Percentiles rank a stretch among this genome's conserved stretches.
phyloP scores from a whole-genome alignment of 108 stramenopile genomes.

The Cyclotella baltica region DNA sequence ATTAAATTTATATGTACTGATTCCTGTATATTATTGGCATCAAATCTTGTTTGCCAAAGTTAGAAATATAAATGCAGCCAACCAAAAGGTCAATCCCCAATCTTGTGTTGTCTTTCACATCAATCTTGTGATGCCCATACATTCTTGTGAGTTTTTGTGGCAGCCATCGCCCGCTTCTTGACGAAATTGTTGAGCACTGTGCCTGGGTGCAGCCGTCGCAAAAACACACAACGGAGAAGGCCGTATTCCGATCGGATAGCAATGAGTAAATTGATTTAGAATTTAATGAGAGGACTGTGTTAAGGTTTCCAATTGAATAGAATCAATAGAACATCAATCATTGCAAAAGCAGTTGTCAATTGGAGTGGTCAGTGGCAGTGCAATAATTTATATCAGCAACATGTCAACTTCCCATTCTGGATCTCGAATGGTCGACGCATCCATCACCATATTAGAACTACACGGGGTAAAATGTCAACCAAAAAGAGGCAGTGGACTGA shows the following conservation, averaged over 20 bases:
- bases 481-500: not conserved
- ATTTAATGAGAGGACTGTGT: no score
- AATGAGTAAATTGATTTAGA: no score
- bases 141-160: not conserved
- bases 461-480: constrained; percentile 13
- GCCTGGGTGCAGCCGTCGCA: not conserved
- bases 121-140: not conserved
- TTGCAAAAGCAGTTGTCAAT: no score
- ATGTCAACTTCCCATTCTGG: not conserved
- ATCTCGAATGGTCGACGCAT: not conserved
- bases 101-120: not conserved
- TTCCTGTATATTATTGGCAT: not conserved
- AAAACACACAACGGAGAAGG: no score
- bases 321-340: no score
- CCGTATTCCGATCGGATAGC: no score
- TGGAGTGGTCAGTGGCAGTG: no score
- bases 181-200: not conserved
- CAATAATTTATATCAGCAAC: not conserved
- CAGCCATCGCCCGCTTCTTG: not conserved
- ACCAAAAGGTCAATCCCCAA: not conserved
- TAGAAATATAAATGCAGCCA: not conserved
- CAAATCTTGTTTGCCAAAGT: not conserved
- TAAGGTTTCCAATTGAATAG: no score
- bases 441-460: constrained; percentile 22
- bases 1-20: not conserved